These are phyloP conservation scores for Ogataea hybrid DNA, from an alignment of 1,139 yeast species.

Conservation along the genomic window DNA sequence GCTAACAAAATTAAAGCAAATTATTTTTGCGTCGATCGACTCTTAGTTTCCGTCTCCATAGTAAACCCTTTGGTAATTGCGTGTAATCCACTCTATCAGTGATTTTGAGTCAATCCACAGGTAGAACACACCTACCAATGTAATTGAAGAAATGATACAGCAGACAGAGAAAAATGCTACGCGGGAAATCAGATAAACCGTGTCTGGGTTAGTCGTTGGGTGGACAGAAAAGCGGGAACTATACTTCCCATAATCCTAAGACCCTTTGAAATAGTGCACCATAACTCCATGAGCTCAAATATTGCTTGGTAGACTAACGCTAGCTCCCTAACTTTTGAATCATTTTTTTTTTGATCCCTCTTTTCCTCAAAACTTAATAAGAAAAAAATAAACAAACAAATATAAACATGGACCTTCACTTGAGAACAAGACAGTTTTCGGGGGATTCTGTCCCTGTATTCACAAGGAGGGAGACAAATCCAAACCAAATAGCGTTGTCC, in stretches of 20 bases:
- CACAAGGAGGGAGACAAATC: slow-evolving; percentile 11
- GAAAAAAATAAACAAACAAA: slow-evolving; percentile 10
- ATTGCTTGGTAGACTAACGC: too few species aligned
- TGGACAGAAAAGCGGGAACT: neutral
- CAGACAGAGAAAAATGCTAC: neutral
- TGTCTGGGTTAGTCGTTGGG: slow-evolving; percentile 3
- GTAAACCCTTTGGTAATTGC: slow-evolving; percentile 1
- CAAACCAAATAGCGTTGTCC: slow-evolving; percentile 22
- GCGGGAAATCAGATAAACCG: neutral
- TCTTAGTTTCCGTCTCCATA: slow-evolving; percentile 1
- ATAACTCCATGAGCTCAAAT: neutral
- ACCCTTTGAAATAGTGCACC: neutral
- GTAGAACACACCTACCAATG: slow-evolving; percentile 4
- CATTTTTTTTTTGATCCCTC: neutral
- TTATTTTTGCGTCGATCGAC: slow-evolving; percentile 10
- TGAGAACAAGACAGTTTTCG: slow-evolving; percentile 22
- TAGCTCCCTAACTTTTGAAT: too few species aligned
- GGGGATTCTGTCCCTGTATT: slow-evolving; percentile 14
- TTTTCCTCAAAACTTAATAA: slow-evolving; percentile 1
- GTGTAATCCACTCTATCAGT: slow-evolving; percentile 1
- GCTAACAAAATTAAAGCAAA: slow-evolving; percentile 3
- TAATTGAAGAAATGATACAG: neutral
- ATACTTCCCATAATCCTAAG: slow-evolving; percentile 1
- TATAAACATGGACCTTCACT: slow-evolving; percentile 27
- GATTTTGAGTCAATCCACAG: slow-evolving; percentile 6